Evolutionary conservation across 345 rosid species (phyloP).

Genomic region (Citrus sp.): DNA sequence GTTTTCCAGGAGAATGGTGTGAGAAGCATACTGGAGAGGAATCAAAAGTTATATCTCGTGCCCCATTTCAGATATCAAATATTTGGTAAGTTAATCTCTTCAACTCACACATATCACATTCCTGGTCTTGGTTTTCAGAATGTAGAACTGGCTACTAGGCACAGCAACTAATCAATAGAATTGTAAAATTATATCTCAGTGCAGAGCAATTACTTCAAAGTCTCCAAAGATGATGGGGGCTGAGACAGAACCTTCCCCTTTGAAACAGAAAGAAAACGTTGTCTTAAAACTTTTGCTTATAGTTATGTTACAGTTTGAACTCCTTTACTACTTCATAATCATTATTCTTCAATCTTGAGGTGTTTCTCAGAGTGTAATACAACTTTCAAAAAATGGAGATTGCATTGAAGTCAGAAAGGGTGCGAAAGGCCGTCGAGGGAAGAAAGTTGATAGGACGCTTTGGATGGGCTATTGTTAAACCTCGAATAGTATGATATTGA

Average conservation of each 20-base stretch:
- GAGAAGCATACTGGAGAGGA: too few relatives aligned
- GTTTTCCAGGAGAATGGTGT: too few relatives aligned
- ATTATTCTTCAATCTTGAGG: not conserved
- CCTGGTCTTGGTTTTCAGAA: not conserved
- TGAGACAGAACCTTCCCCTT: not conserved
- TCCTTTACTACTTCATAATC: not conserved
- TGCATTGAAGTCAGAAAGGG: conserved; percentile 55
- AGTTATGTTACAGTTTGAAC: not conserved
- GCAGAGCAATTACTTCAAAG: not conserved
- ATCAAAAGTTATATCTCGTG: too few relatives aligned
- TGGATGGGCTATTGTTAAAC: conserved; percentile 53
- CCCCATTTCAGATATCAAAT: too few relatives aligned
- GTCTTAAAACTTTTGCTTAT: not conserved
- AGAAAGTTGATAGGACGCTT: conserved; percentile 83
- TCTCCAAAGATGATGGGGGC: not conserved
- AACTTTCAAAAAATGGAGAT: conserved; percentile 72
- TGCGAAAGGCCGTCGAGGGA: conserved; percentile 80
- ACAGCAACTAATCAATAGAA: too few relatives aligned
- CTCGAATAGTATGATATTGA: not conserved
- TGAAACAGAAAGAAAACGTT: not conserved
- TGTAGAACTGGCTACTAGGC: not conserved
- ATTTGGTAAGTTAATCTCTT: too few relatives aligned
- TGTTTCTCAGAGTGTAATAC: not conserved
- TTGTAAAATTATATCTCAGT: not conserved
- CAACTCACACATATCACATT: too few relatives aligned